phyloP scores from a whole-genome alignment of 306 rosid species.

The Oemleria cerasiformis region DNA sequence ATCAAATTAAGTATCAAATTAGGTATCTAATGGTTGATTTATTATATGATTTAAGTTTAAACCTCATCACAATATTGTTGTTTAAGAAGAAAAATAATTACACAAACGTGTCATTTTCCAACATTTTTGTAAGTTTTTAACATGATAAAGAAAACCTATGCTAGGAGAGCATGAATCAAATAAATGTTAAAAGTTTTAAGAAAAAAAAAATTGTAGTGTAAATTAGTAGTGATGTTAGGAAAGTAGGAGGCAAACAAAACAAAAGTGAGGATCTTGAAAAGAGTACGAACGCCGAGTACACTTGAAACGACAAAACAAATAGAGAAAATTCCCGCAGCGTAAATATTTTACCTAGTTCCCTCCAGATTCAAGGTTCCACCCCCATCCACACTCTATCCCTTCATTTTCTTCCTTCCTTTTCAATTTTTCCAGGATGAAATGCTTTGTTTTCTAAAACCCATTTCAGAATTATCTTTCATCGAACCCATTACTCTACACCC shows the following conservation, averaged over 20 bases:
- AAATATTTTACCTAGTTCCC: not conserved
- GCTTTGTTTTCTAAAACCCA: not conserved
- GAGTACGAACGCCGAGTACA: not conserved
- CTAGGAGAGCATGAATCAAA: no score
- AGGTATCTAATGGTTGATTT: no score
- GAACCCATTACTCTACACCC: not conserved
- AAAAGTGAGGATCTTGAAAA: not conserved
- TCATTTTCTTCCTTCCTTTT: not conserved
- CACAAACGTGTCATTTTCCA: no score
- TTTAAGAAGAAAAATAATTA: no score
- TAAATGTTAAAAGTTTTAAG: no score
- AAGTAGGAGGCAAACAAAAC: not conserved
- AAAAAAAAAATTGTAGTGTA: no score
- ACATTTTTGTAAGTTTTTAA: no score
- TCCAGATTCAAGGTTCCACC: not conserved
- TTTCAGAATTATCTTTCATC: not conserved
- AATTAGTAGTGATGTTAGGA: not conserved
- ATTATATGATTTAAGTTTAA: no score
- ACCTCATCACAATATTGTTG: no score
- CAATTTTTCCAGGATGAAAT: not conserved
- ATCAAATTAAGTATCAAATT: no score
- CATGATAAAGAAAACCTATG: no score
- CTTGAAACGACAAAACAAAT: not conserved
- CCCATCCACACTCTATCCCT: not conserved
- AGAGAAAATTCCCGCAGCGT: not conserved